phyloP scores from a whole-genome alignment of 2,329 filamentous ascomycete genomes.

The Botryotinia narcissicola region DNA sequence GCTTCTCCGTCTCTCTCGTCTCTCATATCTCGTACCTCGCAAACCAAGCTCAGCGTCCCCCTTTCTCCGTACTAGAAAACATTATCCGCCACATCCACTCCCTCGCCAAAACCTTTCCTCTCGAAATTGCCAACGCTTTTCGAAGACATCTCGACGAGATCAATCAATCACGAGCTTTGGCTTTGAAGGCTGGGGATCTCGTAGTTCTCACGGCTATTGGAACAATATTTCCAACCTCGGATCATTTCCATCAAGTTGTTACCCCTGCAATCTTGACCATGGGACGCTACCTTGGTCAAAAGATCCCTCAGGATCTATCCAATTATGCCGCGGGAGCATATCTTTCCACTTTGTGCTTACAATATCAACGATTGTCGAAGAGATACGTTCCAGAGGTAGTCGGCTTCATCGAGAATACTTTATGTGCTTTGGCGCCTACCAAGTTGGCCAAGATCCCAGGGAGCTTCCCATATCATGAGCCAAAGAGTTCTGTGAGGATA shows the following conservation, averaged over 20 bases:
- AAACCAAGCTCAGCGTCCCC: conserved; percentile 45
- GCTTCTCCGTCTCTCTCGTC: conserved; percentile 65
- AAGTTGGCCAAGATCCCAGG: conserved; percentile 49
- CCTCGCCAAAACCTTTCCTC: conserved; percentile 78
- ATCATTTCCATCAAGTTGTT: conserved; percentile 94
- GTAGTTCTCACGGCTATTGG: conserved; percentile 79
- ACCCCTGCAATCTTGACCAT: conserved; percentile 89
- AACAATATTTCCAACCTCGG: conserved; percentile 87
- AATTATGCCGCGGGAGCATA: conserved; percentile 75
- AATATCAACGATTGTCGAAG: conserved; percentile 81
- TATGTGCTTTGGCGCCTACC: conserved; percentile 63
- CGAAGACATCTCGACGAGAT: conserved; percentile 67
- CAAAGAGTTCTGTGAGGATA: conserved; percentile 52
- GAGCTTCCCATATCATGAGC: conserved; percentile 60
- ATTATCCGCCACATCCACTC: conserved; percentile 90
- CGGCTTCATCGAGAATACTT: conserved; percentile 74
- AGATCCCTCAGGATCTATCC: conserved; percentile 59
- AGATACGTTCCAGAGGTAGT: conserved; percentile 87
- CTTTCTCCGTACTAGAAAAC: conserved; percentile 71
- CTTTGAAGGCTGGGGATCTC: conserved; percentile 67
- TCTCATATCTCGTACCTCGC: conserved; percentile 57
- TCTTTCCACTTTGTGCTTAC: conserved; percentile 72
- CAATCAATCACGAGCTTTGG: conserved; percentile 47
- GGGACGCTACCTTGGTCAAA: conserved; percentile 77
- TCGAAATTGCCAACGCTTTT: conserved; percentile 75